phyloP scores from a whole-genome alignment of 2,329 filamentous ascomycete species.

The Fusarium sp. region DNA sequence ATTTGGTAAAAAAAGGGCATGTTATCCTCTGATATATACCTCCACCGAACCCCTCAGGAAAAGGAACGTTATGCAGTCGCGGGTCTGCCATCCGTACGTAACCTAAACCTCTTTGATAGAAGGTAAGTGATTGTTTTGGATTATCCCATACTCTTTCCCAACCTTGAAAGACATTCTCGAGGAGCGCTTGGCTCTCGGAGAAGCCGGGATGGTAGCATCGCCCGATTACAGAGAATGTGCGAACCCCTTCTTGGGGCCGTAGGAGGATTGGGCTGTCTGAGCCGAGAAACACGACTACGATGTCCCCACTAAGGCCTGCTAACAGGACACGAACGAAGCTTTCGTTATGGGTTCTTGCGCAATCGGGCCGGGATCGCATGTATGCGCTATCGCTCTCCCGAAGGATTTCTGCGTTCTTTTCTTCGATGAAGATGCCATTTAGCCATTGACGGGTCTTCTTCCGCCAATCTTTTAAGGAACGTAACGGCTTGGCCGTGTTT shows the following conservation, averaged over 20 bases:
- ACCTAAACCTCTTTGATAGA: no score
- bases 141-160: background rate
- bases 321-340: background rate
- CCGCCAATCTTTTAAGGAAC: background rate
- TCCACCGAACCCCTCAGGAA: background rate
- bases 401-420: rapidly evolving
- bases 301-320: background rate
- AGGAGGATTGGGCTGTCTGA: rapidly evolving
- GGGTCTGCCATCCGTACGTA: background rate
- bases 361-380: background rate
- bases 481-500: background rate
- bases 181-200: background rate
- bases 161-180: background rate
- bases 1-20: no score
- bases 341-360: background rate
- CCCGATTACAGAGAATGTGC: background rate
- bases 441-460: background rate
- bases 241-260: background rate
- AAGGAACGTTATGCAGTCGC: background rate
- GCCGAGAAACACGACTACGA: background rate
- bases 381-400: background rate
- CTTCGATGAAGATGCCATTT: rapidly evolving
- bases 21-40: no score
- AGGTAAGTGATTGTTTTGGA: no score
- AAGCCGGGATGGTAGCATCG: background rate